phyloP scores from a whole-genome alignment of 2,329 filamentous ascomycete species.

The Xylaria multiplex region DNA sequence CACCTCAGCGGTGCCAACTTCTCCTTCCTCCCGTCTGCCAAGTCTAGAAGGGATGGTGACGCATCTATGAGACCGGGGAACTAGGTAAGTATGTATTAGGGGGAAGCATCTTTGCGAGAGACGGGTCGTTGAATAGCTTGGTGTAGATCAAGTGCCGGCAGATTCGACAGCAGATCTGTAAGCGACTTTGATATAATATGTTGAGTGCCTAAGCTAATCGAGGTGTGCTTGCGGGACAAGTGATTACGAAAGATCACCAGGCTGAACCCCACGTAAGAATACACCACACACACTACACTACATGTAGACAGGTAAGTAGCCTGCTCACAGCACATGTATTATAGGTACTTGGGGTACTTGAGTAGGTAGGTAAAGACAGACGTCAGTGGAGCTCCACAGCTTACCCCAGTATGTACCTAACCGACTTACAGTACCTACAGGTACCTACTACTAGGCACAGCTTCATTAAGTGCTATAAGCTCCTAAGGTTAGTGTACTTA shows the following conservation, averaged over 20 bases:
- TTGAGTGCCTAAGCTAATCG: too few relatives aligned
- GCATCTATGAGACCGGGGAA: slow-evolving; percentile 39
- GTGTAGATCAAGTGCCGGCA: slow-evolving; percentile 3
- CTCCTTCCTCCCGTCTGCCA: slow-evolving; percentile 27
- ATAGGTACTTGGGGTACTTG: too few relatives aligned
- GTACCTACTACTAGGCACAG: too few relatives aligned
- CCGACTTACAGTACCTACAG: too few relatives aligned
- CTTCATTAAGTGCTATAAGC: too few relatives aligned
- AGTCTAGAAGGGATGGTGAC: slow-evolving; percentile 21
- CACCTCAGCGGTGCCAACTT: slow-evolving; percentile 42
- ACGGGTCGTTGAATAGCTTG: not conserved
- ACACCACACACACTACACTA: too few relatives aligned
- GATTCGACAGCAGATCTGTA: slow-evolving; percentile 18
- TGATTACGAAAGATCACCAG: slow-evolving; percentile 16
- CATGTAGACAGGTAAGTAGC: too few relatives aligned
- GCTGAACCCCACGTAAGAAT: slow-evolving; percentile 22
- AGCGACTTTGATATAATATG: not conserved
- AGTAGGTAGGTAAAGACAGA: too few relatives aligned
- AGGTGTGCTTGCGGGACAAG: slow-evolving; percentile 20
- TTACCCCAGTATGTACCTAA: not conserved
- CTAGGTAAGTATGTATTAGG: slow-evolving; percentile 25
- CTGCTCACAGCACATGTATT: too few relatives aligned
- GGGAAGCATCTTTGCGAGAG: slow-evolving; percentile 35
- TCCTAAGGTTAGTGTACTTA: too few relatives aligned
- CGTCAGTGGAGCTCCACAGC: too few relatives aligned